phyloP scores from a whole-genome alignment of 345 rosid genomes.

The Syzygium oleosum region DNA sequence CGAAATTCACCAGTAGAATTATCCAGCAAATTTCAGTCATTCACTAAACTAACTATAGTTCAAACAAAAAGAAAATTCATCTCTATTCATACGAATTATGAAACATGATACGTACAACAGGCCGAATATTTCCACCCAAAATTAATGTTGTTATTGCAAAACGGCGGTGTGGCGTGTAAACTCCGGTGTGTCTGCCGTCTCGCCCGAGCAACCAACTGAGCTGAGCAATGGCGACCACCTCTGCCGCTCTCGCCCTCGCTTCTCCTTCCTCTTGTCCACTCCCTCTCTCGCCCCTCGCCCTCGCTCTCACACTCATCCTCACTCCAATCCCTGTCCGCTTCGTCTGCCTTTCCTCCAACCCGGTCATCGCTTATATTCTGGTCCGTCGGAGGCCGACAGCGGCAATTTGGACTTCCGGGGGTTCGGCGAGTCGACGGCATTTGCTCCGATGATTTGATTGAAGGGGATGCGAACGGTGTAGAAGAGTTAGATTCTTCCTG shows the following conservation, averaged over 20 bases:
- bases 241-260: conserved; percentile 1
- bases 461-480: conserved; percentile 1
- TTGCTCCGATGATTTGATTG: background rate
- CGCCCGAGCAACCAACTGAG: background rate
- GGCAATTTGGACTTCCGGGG: background rate
- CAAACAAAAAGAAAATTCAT: too few species aligned
- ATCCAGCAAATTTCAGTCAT: too few species aligned
- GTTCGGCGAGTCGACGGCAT: background rate
- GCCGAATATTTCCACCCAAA: background rate
- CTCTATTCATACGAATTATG: too few species aligned
- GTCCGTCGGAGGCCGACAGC: background rate
- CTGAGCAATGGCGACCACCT: background rate
- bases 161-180: too few species aligned
- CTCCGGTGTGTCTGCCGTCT: too few species aligned
- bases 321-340: background rate
- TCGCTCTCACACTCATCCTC: background rate
- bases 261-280: background rate
- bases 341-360: background rate
- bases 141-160: background rate
- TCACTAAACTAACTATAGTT: too few species aligned
- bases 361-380: background rate
- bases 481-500: conserved; percentile 5
- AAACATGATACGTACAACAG: background rate
- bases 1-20: too few species aligned
- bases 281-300: background rate